Percentiles rank a stretch among this genome's conserved stretches.
These are phyloP conservation scores for Botrytis squamosa DNA, from an alignment of 2,329 filamentous ascomycete genomes.

Conservation along the genomic window DNA sequence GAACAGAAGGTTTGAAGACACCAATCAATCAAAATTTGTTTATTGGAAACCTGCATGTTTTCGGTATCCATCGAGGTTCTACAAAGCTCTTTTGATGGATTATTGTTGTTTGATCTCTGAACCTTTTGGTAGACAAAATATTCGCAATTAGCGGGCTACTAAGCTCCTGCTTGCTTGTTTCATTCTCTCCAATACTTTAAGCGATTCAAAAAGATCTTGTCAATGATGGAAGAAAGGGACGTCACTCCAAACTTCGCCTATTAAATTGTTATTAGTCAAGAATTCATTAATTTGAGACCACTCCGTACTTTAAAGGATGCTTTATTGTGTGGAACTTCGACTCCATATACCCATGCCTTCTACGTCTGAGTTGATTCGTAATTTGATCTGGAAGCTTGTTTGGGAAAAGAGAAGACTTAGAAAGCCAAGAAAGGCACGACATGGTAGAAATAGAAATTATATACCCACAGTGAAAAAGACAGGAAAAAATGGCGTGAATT, in stretches of 20 bases:
- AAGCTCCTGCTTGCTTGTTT: neutral
- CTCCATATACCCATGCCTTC: neutral
- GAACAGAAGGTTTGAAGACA: constrained; percentile 2
- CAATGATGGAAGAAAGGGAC: neutral
- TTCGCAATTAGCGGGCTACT: neutral
- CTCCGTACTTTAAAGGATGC: neutral
- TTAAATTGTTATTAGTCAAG: neutral
- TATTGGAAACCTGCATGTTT: neutral
- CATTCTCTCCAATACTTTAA: neutral
- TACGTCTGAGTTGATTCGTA: neutral
- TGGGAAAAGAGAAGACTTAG: neutral
- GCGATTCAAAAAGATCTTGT: neutral
- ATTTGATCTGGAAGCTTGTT: neutral
- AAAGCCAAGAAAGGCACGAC: fast-evolving
- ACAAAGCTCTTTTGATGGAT: neutral
- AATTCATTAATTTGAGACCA: neutral
- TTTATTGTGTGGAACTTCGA: neutral
- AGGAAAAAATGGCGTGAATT: neutral
- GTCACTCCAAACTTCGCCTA: neutral
- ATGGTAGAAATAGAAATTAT: neutral
- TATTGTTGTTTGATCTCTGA: neutral
- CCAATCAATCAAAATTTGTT: neutral
- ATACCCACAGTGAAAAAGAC: neutral
- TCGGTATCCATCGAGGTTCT: neutral
- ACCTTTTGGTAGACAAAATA: neutral